These are phyloP conservation scores for Corchorus capsularis DNA, from an alignment of 345 rosid genomes.

Conservation along the genomic window DNA sequence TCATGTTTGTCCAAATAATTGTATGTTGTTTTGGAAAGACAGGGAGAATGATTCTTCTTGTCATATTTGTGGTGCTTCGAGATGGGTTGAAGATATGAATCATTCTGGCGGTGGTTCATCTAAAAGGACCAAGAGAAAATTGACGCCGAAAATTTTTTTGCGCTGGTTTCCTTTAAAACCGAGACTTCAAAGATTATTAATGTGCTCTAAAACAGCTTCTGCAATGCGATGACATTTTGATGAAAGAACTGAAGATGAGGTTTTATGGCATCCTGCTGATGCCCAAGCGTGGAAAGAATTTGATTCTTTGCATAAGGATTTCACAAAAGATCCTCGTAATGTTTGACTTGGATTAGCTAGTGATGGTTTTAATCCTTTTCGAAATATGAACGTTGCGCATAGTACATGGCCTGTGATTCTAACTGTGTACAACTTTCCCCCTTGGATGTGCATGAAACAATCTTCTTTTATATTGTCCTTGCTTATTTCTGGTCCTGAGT, in stretches of 20 bases:
- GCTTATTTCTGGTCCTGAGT: too few relatives aligned
- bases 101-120: background rate
- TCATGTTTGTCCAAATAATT: background rate
- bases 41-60: background rate
- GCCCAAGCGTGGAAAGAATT: constrained; percentile 1
- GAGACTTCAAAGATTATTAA: constrained; percentile 11
- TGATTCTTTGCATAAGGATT: background rate
- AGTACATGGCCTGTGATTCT: background rate
- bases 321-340: background rate
- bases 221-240: background rate
- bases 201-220: constrained; percentile 1
- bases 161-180: constrained; percentile 13
- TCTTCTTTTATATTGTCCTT: too few relatives aligned
- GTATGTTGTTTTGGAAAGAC: background rate
- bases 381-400: background rate
- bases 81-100: background rate
- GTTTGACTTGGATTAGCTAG: background rate
- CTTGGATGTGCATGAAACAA: too few relatives aligned
- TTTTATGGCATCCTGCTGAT: constrained; percentile 9
- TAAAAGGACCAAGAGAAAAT: background rate
- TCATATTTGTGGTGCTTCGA: background rate
- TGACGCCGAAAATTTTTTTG: background rate
- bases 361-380: background rate
- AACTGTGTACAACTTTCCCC: background rate
- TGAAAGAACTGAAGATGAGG: background rate